Percentiles rank a stretch among this genome's conserved stretches.
Evolutionary conservation across 1,284 basidiomycete genomes (phyloP).

Genomic region (Apiotrichum laibachii): DNA sequence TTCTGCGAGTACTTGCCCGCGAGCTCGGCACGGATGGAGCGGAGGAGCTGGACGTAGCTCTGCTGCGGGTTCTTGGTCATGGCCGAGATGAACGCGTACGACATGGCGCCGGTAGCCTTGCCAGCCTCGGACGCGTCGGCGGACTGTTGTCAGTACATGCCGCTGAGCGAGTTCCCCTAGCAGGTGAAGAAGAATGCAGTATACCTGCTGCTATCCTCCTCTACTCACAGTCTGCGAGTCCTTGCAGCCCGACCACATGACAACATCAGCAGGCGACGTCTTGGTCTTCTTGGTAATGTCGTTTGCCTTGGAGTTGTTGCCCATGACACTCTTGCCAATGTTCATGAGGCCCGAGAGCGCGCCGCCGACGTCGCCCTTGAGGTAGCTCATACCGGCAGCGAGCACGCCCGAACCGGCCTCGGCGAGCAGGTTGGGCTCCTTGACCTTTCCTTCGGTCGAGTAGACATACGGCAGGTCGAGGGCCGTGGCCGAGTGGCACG

Average conservation of each 20-base stretch:
- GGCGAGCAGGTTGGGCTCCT: slow-evolving; percentile 78
- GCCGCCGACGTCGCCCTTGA: slow-evolving; percentile 68
- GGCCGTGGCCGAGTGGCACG: slow-evolving; percentile 53
- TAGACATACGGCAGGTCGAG: slow-evolving; percentile 60
- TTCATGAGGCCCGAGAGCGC: slow-evolving; percentile 56
- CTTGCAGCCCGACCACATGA: slow-evolving; percentile 78
- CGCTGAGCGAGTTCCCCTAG: too few relatives aligned
- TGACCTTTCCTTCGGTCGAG: slow-evolving; percentile 78
- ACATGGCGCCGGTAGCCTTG: slow-evolving; percentile 79
- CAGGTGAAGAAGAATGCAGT: too few relatives aligned
- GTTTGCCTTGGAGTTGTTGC: slow-evolving; percentile 14
- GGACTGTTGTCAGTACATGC: slow-evolving; percentile 49
- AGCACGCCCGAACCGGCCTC: slow-evolving; percentile 74
- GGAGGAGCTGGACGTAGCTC: slow-evolving; percentile 76
- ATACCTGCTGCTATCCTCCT: too few relatives aligned
- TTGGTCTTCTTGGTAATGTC: slow-evolving; percentile 60
- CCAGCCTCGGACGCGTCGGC: slow-evolving; percentile 81
- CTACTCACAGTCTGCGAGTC: slow-evolving; percentile 68
- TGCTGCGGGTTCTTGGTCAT: slow-evolving; percentile 66
- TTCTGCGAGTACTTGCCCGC: slow-evolving; percentile 73
- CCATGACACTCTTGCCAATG: slow-evolving; percentile 21
- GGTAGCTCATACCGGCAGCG: slow-evolving; percentile 40
- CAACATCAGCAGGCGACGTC: slow-evolving; percentile 71
- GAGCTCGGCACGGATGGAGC: slow-evolving; percentile 60
- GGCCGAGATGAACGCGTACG: slow-evolving; percentile 65